Evolutionary conservation across 345 rosid species (phyloP).

Genomic region (Cardamine occulta): DNA sequence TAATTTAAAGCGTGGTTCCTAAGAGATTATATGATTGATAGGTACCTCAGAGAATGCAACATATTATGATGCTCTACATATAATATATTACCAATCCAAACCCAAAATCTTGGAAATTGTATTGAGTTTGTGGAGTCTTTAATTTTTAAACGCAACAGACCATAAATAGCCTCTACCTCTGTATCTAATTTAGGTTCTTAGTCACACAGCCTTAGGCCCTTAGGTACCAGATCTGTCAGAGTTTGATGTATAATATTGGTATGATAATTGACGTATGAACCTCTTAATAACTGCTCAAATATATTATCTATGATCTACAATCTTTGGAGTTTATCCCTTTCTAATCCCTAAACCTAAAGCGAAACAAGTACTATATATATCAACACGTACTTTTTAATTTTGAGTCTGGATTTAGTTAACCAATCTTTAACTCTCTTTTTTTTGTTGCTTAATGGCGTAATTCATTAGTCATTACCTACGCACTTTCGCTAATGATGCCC

Average conservation of each 20-base stretch:
- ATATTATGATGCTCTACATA: neutral
- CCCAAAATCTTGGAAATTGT: neutral
- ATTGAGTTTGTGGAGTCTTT: neutral
- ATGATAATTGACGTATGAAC: conserved; percentile 25
- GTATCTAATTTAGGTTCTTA: conserved; percentile 22
- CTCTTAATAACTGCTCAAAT: conserved; percentile 22
- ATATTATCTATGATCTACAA: conserved; percentile 9
- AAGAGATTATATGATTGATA: neutral
- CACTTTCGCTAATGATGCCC: conserved; percentile 41
- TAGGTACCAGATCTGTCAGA: conserved; percentile 13
- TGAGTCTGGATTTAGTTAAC: conserved; percentile 13
- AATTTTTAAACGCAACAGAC: neutral
- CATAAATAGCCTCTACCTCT: neutral
- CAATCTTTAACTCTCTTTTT: conserved; percentile 6
- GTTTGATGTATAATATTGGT: conserved; percentile 12
- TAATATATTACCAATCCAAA: neutral
- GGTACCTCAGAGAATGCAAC: neutral
- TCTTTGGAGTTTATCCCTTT: conserved; percentile 20
- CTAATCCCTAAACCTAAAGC: conserved; percentile 14
- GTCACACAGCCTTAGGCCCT: conserved; percentile 10
- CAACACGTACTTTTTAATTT: neutral
- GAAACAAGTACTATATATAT: neutral
- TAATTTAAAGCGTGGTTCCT: neutral
- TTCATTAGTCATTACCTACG: conserved; percentile 37
- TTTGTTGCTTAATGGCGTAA: conserved; percentile 33